These are phyloP conservation scores for Chrysanthemum makinoi DNA, from an alignment of 129 eudicot genomes.

Conservation along the genomic window DNA sequence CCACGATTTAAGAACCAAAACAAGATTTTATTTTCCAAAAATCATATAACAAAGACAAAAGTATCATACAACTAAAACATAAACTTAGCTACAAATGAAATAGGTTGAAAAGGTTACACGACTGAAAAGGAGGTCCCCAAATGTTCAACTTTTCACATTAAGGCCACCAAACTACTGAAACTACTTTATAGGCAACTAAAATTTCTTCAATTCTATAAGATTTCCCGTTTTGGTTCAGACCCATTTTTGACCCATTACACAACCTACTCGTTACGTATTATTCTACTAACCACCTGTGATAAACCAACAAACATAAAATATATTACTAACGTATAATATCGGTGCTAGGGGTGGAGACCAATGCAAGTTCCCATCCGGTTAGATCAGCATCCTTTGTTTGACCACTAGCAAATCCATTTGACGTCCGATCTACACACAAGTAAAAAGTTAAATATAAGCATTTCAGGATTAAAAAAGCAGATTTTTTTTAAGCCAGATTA, in stretches of 20 bases:
- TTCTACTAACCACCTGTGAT: not conserved
- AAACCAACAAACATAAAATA: not conserved
- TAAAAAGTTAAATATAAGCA: not conserved
- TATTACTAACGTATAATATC: conserved; percentile 23
- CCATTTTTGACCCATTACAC: not conserved
- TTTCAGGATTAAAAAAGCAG: not conserved
- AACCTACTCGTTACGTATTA: not conserved
- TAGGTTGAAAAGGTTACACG: no score
- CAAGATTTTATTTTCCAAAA: conserved; percentile 14
- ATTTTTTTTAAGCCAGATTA: not conserved
- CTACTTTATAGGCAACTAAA: no score
- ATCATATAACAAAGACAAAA: not conserved
- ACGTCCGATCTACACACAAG: conserved; percentile 36
- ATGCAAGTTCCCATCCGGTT: conserved; percentile 95
- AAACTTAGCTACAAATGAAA: no score
- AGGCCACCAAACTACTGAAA: no score
- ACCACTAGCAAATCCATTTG: conserved; percentile 44
- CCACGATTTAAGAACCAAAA: conserved; percentile 2
- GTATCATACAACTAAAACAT: not conserved
- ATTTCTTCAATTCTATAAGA: not conserved
- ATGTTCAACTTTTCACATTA: no score
- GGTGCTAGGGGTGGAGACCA: conserved; percentile 80
- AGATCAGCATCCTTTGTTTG: conserved; percentile 71
- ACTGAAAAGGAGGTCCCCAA: no score
- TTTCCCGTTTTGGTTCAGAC: not conserved